Evolutionary conservation across 108 stramenopile species (phyloP).

Genomic region (Cyclotella sp.): DNA sequence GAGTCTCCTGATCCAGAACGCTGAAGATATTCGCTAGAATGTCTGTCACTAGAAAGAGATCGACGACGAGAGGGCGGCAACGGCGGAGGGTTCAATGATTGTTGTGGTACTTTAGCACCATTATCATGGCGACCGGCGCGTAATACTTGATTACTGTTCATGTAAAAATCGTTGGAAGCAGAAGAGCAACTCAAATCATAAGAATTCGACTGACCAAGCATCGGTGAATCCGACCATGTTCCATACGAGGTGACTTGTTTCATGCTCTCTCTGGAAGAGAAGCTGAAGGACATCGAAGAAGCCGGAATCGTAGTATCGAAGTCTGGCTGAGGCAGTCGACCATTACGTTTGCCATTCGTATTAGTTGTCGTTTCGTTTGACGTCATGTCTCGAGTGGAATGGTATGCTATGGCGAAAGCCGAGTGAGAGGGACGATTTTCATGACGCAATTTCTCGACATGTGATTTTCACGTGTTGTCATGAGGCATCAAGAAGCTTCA

Average conservation of each 20-base stretch:
- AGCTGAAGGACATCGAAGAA: constrained; percentile 4
- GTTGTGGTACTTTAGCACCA: constrained; percentile 2
- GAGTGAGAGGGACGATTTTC: no score
- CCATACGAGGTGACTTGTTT: constrained; percentile 4
- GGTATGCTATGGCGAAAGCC: no score
- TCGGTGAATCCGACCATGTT: not conserved
- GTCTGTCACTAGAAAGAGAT: not conserved
- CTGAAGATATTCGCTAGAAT: not conserved
- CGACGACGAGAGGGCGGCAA: constrained; percentile 16
- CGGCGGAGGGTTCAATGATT: constrained; percentile 13
- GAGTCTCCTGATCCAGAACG: constrained; percentile 14
- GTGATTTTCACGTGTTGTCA: no score
- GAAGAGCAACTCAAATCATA: constrained; percentile 14
- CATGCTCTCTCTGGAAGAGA: constrained; percentile 3
- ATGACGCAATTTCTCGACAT: no score
- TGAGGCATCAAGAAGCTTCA: no score
- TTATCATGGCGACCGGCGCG: not conserved
- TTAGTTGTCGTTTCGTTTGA: not conserved
- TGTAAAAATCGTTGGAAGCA: not conserved
- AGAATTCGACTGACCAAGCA: constrained; percentile 10
- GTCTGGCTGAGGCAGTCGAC: not conserved
- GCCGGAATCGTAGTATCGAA: not conserved
- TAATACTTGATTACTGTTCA: not conserved
- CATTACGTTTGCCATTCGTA: not conserved
- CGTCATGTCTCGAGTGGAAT: not conserved